Percentiles rank a stretch among this genome's conserved stretches.
Conservation (phyloP, 2,329 filamentous ascomycete species). For the Aquanectria penicillioides region DNA sequence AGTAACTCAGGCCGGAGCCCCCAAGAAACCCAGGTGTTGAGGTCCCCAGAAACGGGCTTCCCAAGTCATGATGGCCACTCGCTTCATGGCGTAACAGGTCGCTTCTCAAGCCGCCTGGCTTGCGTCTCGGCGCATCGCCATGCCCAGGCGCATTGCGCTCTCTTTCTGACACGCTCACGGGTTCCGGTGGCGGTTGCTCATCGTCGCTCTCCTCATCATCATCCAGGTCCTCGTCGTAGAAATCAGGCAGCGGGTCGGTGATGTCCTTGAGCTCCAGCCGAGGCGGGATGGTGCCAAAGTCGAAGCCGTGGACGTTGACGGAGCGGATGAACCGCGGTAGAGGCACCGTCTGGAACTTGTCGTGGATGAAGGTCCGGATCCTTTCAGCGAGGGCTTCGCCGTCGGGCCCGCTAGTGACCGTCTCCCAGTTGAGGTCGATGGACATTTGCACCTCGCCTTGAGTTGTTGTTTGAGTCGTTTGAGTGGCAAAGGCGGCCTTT, state of each 20-base stretch:
- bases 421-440: slow-evolving; percentile 97
- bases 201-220: slow-evolving; percentile 56
- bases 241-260: slow-evolving; percentile 93
- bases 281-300: slow-evolving; percentile 86
- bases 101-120: slow-evolving; percentile 41
- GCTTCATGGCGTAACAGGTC: slow-evolving; percentile 48
- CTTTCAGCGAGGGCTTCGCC: slow-evolving; percentile 84
- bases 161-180: slow-evolving; percentile 30
- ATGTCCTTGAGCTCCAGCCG: slow-evolving; percentile 95
- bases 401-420: slow-evolving; percentile 88
- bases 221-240: slow-evolving; percentile 85
- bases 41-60: slow-evolving; percentile 67
- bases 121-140: slow-evolving; percentile 34
- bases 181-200: slow-evolving; percentile 30
- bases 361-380: slow-evolving; percentile 93
- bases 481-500: not conserved
- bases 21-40: slow-evolving; percentile 73
- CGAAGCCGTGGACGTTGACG: slow-evolving; percentile 92
- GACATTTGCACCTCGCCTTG: slow-evolving; percentile 71
- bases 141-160: slow-evolving; percentile 10
- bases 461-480: slow-evolving; percentile 16
- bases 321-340: slow-evolving; percentile 97
- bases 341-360: slow-evolving; percentile 91
- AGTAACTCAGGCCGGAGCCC: slow-evolving; percentile 83
- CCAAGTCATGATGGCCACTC: slow-evolving; percentile 56